Evolutionary conservation across 2,329 filamentous ascomycete species (phyloP), one percentile per base, ranked within the genome.

Genomic region (Pseudonectria buxi): DNA sequence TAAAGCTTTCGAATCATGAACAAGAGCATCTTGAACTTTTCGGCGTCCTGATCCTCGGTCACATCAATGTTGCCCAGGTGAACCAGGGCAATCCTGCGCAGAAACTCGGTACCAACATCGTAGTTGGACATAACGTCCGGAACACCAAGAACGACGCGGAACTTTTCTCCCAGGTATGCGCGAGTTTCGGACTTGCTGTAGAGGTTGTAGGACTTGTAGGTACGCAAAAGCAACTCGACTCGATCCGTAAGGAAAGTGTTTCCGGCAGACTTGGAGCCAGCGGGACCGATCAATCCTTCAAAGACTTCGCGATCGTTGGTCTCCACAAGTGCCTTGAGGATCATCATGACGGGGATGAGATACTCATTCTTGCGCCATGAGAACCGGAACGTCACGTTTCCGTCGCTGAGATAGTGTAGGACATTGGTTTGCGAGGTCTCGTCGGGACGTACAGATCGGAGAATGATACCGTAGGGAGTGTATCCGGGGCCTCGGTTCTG

Each of bases 1-100:
- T 98, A 98, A 24, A 98, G 76, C 62, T 98, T 98, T 46, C 90
- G 76, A 52, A 89, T 85, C 89, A 96, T 96, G 65, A 96, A 94
- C 28, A 96, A 70, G 29, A 96, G 68, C 76, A 95, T 80, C 49
- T 84, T 83, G 67, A 94, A 96, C 63, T 98, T 98, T 69, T 96
- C 88, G 29, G 73, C 73, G 53, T 96, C 83, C 61, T 95, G 85
- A 36, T 78, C 71, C 43, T 88, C 83, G 1, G 85, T 90, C 24
- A 95, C 87, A 45, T 92, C 72, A 45, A 84, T 72, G 49, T 87
- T 88, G 37, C 90, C 90, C 13, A 98, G 71, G 65, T 98, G 90
- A 15, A 94, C 89, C 32, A 96, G 70, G 7, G 95, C 87, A 50
- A 98, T 81, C 63, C 81, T 88, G 45, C 88, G 78, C 47, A 98